A percentile compares a stretch with the other conserved stretches of the same genome.
Evolutionary conservation across 768 basidiomycete genomes (phyloP).

Genomic region (Kwoniella mangroviensis): DNA sequence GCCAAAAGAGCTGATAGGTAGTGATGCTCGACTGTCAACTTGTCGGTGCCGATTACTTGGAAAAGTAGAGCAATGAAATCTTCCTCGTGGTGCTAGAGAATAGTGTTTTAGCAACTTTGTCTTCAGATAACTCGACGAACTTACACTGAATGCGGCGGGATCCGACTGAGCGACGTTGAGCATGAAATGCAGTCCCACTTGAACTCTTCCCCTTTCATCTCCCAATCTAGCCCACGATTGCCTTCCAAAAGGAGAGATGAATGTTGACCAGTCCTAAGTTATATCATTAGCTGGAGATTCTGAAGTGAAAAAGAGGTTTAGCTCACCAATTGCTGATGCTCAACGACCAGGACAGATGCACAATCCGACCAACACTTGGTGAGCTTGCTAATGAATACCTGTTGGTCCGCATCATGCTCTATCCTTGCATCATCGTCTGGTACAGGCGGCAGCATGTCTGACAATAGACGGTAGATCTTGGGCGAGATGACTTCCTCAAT

Average conservation of each 20-base stretch:
- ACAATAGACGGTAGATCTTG: constrained; percentile 66
- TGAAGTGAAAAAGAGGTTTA: neutral
- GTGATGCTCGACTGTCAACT: constrained; percentile 65
- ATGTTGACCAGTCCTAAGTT: constrained; percentile 68
- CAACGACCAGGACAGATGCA: constrained; percentile 65
- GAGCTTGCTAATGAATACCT: constrained; percentile 64
- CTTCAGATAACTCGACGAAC: constrained; percentile 33
- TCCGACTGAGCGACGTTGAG: constrained; percentile 61
- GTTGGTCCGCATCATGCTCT: constrained; percentile 40
- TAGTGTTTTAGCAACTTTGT: neutral
- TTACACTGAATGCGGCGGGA: constrained; percentile 67
- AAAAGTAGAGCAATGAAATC: constrained; percentile 66
- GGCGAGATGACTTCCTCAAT: constrained; percentile 64
- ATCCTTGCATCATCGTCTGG: constrained; percentile 27
- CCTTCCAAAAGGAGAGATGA: constrained; percentile 63
- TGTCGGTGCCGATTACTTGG: constrained; percentile 62
- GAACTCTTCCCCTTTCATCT: constrained; percentile 63
- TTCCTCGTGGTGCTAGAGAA: constrained; percentile 61
- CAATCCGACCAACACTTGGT: constrained; percentile 77
- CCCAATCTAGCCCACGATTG: constrained; percentile 67
- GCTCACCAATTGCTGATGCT: constrained; percentile 52
- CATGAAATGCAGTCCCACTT: constrained; percentile 70
- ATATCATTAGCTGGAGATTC: constrained; percentile 2
- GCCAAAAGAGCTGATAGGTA: constrained; percentile 67
- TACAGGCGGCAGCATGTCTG: constrained; percentile 60